phyloP scores from a whole-genome alignment of 257 asterid genomes.

The Paulownia fortunei region DNA sequence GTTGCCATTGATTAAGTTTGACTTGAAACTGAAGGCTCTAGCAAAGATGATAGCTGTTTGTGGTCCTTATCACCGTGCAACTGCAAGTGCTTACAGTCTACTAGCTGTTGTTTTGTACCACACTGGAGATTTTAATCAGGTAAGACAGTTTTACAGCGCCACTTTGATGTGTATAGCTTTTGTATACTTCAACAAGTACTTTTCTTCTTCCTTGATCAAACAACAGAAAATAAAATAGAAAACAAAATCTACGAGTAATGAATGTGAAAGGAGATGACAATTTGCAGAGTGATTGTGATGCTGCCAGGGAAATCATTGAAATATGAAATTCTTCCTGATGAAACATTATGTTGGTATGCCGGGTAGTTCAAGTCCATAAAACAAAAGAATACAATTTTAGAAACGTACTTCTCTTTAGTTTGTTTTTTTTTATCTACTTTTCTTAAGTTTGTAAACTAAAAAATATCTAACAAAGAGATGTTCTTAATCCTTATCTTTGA shows the following conservation, averaged over 20 bases:
- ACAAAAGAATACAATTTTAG: background rate
- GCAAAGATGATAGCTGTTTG: constrained; percentile 97
- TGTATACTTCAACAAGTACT: background rate
- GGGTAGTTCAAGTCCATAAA: background rate
- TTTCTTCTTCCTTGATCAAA: background rate
- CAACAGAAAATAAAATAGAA: no score
- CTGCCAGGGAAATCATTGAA: constrained; percentile 3
- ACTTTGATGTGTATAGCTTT: constrained; percentile 20
- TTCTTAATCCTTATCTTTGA: background rate
- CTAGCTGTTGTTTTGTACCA: constrained; percentile 99
- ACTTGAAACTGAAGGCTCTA: constrained; percentile 72
- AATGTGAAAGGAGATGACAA: background rate
- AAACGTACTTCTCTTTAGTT: no score
- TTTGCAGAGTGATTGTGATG: background rate
- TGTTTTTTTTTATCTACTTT: background rate
- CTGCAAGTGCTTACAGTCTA: constrained; percentile 98
- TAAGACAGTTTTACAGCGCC: constrained; percentile 23
- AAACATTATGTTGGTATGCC: background rate
- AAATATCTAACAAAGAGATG: background rate
- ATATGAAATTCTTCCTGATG: background rate
- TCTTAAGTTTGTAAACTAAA: background rate
- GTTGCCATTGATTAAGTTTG: constrained; percentile 29
- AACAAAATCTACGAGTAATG: background rate
- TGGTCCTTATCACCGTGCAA: constrained; percentile 95
- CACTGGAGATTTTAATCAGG: constrained; percentile 99